Base-by-base conservation (phyloP, 257 asterid genomes). In the Fraxinus pennsylvanica region DNA sequence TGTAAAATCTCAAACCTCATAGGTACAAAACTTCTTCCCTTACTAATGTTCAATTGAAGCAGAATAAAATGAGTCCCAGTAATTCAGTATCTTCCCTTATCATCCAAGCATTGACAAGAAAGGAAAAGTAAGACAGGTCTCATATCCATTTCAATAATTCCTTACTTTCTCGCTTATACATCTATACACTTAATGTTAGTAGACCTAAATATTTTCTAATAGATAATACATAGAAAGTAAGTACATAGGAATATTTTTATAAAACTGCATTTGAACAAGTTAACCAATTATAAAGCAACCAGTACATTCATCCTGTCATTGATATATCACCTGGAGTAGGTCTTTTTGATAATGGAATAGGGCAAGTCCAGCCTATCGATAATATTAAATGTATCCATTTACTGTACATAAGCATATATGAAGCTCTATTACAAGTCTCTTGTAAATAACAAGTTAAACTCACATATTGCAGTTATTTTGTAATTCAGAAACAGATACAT, bases 381-480 rank as follows among this genome's bases (percentile, higher is more conserved):
- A 19, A 54, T 54, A 54, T 19, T 54, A 54, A 15, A 54, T 19
- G 65, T 54, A 54, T 15, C n/a, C 4, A 15, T 19, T 54, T 19
- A 54, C 65, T 54, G 65, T 54, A 54, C 25, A 54, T 4, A 54
- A 30, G 36, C 71, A 68, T 54, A 41, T 52, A 75, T 39, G 25
- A 75, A 54, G 76, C 41, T 36, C 71, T 70, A 68, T 7, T 68
- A 68, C 71, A 69, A 39, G 43, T 66, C 39, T 7, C 14, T 27
- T 80, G 57, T 32, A 69, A 27, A 80, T 69, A 71, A 61, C 70
- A 39, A 8, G 12, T 15, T 19, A 13, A 61, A 88, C 99, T 90
- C 83, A 93, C 99, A 88, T 93, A 81, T 96, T 93, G 84, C 97
- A 93, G 85, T 93, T 96, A 85, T 86, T 90, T 83, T 96, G 99